Evolutionary conservation across 2,329 filamentous ascomycete species (phyloP).

Genomic region (Tolypocladium tropicale): DNA sequence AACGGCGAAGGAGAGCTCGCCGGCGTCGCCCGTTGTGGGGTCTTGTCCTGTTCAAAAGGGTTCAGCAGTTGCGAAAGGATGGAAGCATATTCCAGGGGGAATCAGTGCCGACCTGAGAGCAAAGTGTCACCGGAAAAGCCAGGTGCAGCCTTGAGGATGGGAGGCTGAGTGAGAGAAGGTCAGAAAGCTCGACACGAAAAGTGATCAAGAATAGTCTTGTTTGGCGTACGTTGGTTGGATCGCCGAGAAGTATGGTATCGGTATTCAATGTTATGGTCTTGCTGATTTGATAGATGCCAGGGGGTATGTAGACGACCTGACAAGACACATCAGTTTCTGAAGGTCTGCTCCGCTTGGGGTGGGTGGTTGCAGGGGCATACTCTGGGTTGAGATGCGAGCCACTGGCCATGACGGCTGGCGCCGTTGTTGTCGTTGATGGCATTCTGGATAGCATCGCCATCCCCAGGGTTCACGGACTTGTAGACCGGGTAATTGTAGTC

Average conservation of each 20-base stretch:
- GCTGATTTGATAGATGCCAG: constrained; percentile 29
- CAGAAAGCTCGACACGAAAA: neutral
- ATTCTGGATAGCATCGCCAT: constrained; percentile 24
- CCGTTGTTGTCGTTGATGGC: constrained; percentile 28
- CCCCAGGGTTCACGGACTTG: constrained; percentile 24
- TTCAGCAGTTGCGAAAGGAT: neutral
- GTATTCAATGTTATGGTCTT: constrained; percentile 30
- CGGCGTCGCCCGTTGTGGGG: constrained; percentile 18
- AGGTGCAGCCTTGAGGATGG: constrained; percentile 27
- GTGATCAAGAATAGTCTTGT: neutral
- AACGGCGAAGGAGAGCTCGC: constrained; percentile 32
- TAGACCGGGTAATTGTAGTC: constrained; percentile 27
- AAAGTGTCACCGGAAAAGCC: constrained; percentile 23
- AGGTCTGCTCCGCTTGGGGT: neutral
- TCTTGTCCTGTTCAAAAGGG: constrained; percentile 16
- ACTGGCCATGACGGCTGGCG: constrained; percentile 21
- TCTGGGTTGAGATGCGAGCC: constrained; percentile 32
- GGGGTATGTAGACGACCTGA: constrained; percentile 29
- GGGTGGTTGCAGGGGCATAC: constrained; percentile 8
- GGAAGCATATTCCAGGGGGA: neutral
- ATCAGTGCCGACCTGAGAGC: constrained; percentile 15
- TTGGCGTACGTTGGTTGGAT: constrained; percentile 22
- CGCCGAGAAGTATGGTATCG: constrained; percentile 35
- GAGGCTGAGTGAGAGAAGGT: constrained; percentile 18
- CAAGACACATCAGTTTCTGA: neutral